Base-by-base conservation (phyloP, 805 yeast species). In the Yarrowia keelungensis region DNA sequence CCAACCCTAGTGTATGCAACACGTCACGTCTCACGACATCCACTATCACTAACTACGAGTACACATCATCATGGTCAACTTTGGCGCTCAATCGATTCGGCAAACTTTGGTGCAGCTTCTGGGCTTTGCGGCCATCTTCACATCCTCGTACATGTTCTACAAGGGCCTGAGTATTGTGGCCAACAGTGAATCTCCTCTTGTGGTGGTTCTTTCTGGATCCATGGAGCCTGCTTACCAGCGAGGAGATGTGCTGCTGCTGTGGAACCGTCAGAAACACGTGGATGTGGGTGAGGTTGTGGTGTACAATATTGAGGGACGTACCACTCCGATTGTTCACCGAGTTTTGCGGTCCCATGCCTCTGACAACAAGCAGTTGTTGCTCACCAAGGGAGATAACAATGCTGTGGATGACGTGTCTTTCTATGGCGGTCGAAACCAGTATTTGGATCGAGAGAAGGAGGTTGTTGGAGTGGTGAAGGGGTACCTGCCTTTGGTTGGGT, bases 141-240 rank as follows among this genome's bases (percentile, higher is more conserved):
- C 97, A 11, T 87, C 97, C 0, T 97, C 98, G 0, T 95, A 87
- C 78, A 90, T 95, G 85, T 86, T 91, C 70, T 95, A 98, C 97
- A 92, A 91, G 76, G 85, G 90, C 0, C 81, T 94, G 15, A 86
- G 92, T 0, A 81, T 94, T 4, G 81, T 87, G 0, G 84, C 97
- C 11, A 87, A 91, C 79, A 87, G 97, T 0, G 88, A 91, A 70
- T 91, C 98, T 1, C 99, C 99, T 22, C 87, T 95, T 32, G 99
- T 95, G 22, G 99, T 95, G 38, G 99, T 95, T 10, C 85, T 95
- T 61, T 92, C 98, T 0, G 99, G 99, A 7, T 94, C 98, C 1
- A 95, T 95, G 99, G 99, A 95, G 78, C 99, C 99, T 1, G 99
- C 99, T 1, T 95, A 95, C 84, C 98, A 95, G 79, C 86, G 99